phyloP scores from a whole-genome alignment of 116 monocot genomes.

The Iris pallida region DNA sequence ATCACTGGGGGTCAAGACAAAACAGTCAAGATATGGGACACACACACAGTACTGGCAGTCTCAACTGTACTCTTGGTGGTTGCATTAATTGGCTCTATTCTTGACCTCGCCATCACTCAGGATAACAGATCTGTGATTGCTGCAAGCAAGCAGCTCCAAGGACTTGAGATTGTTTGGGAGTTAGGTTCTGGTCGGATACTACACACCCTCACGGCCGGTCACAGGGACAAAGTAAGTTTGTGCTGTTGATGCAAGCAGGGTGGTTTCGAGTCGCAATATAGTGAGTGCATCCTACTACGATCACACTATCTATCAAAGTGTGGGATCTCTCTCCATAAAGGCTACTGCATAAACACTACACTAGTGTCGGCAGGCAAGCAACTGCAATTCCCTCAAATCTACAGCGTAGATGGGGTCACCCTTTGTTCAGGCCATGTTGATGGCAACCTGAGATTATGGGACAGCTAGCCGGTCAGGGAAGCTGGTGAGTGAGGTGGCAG shows the following conservation, averaged over 20 bases:
- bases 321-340: conserved; percentile 83
- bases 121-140: conserved; percentile 73
- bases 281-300: conserved; percentile 68
- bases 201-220: conserved; percentile 81
- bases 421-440: conserved; percentile 82
- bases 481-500: conserved; percentile 61
- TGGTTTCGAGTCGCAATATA: conserved; percentile 35
- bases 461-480: conserved; percentile 47
- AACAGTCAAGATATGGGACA: conserved; percentile 78
- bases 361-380: conserved; percentile 55
- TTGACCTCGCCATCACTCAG: conserved; percentile 65
- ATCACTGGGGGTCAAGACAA: conserved; percentile 82
- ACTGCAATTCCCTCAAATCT: conserved; percentile 78
- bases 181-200: conserved; percentile 43
- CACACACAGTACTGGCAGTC: conserved; percentile 36
- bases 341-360: conserved; percentile 71
- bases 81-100: conserved; percentile 52
- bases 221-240: conserved; percentile 89
- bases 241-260: conserved; percentile 64
- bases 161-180: conserved; percentile 67
- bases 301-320: conserved; percentile 77
- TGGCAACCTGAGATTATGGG: conserved; percentile 84
- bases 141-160: conserved; percentile 75
- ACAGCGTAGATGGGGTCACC: conserved; percentile 54
- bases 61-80: conserved; percentile 50